Evolutionary conservation across 192 early-diverging fungal species (phyloP).

Genomic region (Podila horticola): DNA sequence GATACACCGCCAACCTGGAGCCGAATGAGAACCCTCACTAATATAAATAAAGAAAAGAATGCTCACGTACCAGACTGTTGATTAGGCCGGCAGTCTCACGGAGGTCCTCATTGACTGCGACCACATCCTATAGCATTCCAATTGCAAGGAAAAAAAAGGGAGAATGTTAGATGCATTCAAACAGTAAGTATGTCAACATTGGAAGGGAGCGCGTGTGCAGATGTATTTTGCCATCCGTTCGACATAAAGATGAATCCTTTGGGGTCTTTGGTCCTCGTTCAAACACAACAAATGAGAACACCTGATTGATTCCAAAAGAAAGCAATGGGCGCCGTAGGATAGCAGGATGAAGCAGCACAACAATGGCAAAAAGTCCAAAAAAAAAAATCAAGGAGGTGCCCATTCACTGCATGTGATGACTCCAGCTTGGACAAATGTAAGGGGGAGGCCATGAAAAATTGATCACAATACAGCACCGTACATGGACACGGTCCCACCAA

Average conservation of each 20-base stretch:
- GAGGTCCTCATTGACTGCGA: slow-evolving; percentile 37
- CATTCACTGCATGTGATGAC: too few species aligned
- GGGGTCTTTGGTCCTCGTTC: background rate
- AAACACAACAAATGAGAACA: background rate
- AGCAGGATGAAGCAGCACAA: background rate
- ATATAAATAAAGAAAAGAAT: background rate
- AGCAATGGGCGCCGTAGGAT: background rate
- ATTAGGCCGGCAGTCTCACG: slow-evolving; percentile 34
- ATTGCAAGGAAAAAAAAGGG: background rate
- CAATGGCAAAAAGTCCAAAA: background rate
- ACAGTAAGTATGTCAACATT: background rate
- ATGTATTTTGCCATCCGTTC: background rate
- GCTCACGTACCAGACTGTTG: slow-evolving; percentile 26
- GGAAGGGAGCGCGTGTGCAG: slow-evolving; percentile 1
- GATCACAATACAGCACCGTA: too few species aligned
- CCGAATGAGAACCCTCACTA: background rate
- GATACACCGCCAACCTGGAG: background rate
- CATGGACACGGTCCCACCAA: too few species aligned
- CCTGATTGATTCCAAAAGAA: background rate
- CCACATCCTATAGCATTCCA: slow-evolving; percentile 16
- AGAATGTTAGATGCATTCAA: background rate
- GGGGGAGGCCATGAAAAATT: too few species aligned
- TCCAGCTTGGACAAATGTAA: too few species aligned
- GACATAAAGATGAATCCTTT: too few species aligned
- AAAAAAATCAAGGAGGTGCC: too few species aligned